Evolutionary conservation across 148 eudicot genomes (phyloP).

Genomic region (Rhododendron simsii): DNA sequence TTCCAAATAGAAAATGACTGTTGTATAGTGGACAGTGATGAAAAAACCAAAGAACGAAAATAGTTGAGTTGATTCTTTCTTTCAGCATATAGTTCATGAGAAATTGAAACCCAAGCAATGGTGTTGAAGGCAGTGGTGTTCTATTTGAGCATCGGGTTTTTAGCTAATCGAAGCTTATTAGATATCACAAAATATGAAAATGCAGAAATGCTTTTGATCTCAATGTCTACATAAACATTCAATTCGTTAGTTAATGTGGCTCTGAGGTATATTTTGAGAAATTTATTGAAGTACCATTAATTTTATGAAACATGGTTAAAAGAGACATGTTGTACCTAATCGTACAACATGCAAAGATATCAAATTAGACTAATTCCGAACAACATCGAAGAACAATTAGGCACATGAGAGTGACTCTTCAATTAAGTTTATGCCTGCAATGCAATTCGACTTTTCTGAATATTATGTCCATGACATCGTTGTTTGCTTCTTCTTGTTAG

Average conservation of each 20-base stretch:
- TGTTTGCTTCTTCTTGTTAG: constrained; percentile 29
- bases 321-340: background rate
- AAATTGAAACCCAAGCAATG: background rate
- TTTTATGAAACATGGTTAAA: background rate
- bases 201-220: background rate
- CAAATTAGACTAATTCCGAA: background rate
- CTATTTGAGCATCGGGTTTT: background rate
- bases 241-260: background rate
- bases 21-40: background rate
- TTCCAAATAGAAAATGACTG: background rate
- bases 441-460: constrained; percentile 1
- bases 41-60: background rate
- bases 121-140: background rate
- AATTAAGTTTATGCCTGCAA: constrained; percentile 3
- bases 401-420: background rate
- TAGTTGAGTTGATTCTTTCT: background rate
- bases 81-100: background rate
- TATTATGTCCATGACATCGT: constrained; percentile 12
- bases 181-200: background rate
- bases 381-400: background rate
- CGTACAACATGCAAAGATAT: background rate
- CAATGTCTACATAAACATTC: background rate
- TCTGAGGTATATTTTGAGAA: background rate
- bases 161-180: background rate
- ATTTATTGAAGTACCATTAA: background rate